These are phyloP conservation scores for Naganishia vishniacii DNA, from an alignment of 768 basidiomycete genomes.

Conservation along the genomic window DNA sequence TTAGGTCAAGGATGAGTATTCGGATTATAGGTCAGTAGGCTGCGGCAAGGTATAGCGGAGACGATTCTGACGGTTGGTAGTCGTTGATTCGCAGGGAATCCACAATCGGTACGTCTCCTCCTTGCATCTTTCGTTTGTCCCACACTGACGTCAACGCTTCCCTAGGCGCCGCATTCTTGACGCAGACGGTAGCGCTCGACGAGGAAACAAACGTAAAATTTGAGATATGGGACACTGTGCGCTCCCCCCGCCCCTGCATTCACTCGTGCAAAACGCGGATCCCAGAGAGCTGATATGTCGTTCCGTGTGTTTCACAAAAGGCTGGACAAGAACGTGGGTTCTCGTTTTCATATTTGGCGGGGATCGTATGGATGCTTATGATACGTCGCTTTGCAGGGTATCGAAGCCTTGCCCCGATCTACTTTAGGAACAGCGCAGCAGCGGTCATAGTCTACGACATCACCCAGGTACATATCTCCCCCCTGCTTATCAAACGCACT, in stretches of 20 bases:
- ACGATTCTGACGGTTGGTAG: no score
- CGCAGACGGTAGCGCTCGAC: slow-evolving; percentile 89
- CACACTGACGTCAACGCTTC: neutral
- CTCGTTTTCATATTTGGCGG: neutral
- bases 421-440: slow-evolving; percentile 47
- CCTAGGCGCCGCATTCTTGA: slow-evolving; percentile 80
- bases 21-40: slow-evolving; percentile 46
- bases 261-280: no score
- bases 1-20: slow-evolving; percentile 50
- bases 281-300: neutral
- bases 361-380: neutral
- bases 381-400: slow-evolving; percentile 32
- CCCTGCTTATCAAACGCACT: slow-evolving; percentile 49
- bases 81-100: slow-evolving; percentile 44
- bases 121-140: neutral
- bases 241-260: slow-evolving; percentile 35
- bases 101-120: slow-evolving; percentile 37
- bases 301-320: slow-evolving; percentile 28
- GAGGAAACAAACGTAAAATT: slow-evolving; percentile 92
- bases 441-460: slow-evolving; percentile 62
- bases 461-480: slow-evolving; percentile 53
- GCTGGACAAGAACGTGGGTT: slow-evolving; percentile 48
- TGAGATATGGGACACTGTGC: slow-evolving; percentile 75
- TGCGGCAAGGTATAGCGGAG: neutral
- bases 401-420: slow-evolving; percentile 47